Base-by-base conservation (phyloP, 2,329 filamentous ascomycete genomes). In the Sporothrix inflata region DNA sequence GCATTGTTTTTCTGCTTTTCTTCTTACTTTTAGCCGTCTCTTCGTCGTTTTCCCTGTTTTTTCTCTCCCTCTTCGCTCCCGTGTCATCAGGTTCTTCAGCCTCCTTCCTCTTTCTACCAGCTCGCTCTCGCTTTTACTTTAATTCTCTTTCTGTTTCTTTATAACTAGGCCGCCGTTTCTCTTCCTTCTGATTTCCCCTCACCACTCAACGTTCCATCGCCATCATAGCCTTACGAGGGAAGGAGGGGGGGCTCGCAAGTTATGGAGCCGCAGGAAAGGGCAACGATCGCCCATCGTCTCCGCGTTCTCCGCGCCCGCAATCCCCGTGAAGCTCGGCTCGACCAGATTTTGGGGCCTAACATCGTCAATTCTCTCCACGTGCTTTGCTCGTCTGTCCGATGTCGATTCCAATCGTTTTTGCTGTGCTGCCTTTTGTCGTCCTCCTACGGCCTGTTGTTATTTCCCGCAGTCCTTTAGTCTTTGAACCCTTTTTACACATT, bases 161-260 rank as follows among this genome's bases (percentile, higher is more conserved):
- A n/a, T n/a, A n/a, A n/a, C n/a, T n/a, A n/a, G n/a, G n/a, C n/a
- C n/a, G n/a, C n/a, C n/a, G n/a, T n/a, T n/a, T 42, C n/a, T 63
- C 21, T 65, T 65, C 60, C 60, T 45, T 65, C 34, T 65, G 38
- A 65, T 65, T 65, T 65, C 60, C 38, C 38, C 60, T 65, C 60
- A 65, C 8, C 1, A 9, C 14, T 4, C 55, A 38, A 24, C 9
- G n/a, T 63, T 42, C 27, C 53, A 57, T 60, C 9, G 8, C 19
- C 55, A 60, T 60, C 27, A 57, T 60, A 63, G 57, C 57, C 57
- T 65, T 65, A 65, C 60, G 38, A 65, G 60, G 21, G n/a, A 4
- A 49, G 1, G 47, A 5, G 47, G 19, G 47, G 16, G 47, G 8
- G 47, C 16, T n/a, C 47, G 16, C n/a, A 19, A 19, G 8, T 8